Conservation (phyloP, 768 basidiomycete genomes). For the Podaxis pistillaris region DNA sequence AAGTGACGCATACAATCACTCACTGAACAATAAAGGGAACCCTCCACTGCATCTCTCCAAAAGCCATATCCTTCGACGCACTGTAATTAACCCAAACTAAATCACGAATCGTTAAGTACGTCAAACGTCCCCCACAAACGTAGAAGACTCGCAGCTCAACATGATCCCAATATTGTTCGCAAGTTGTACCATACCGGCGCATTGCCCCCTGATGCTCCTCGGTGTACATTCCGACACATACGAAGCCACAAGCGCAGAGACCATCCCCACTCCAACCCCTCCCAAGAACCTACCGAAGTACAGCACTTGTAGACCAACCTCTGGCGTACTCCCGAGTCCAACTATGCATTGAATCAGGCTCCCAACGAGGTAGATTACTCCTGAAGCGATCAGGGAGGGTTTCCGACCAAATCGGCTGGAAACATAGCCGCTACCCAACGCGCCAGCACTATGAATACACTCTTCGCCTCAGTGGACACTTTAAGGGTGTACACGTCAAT, state of each 20-base stretch:
- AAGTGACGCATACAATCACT: not conserved
- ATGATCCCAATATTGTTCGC: slow-evolving; percentile 36
- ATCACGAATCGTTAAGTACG: not conserved
- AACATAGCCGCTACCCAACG: slow-evolving; percentile 37
- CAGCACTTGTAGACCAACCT: slow-evolving; percentile 34
- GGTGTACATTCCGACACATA: slow-evolving; percentile 53
- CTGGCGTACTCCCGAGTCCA: slow-evolving; percentile 37
- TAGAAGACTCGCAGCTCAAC: slow-evolving; percentile 31
- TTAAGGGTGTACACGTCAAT: not conserved
- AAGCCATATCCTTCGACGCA: slow-evolving; percentile 32
- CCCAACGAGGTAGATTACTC: slow-evolving; percentile 45
- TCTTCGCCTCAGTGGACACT: not conserved
- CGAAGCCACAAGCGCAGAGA: slow-evolving; percentile 45
- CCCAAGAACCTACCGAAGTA: slow-evolving; percentile 54
- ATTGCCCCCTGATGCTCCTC: slow-evolving; percentile 45
- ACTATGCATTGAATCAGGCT: slow-evolving; percentile 43
- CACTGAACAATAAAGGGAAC: slow-evolving; percentile 50
- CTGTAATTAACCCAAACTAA: slow-evolving; percentile 50
- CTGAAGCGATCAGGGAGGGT: slow-evolving; percentile 41
- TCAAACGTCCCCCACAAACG: slow-evolving; percentile 23
- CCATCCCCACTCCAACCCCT: slow-evolving; percentile 62
- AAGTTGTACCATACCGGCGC: slow-evolving; percentile 43
- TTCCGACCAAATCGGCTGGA: slow-evolving; percentile 46
- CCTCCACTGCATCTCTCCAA: slow-evolving; percentile 47
- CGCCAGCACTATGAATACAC: slow-evolving; percentile 38